Base-by-base conservation (phyloP, 73 alveolate species). In the Tetrahymena borealis region DNA sequence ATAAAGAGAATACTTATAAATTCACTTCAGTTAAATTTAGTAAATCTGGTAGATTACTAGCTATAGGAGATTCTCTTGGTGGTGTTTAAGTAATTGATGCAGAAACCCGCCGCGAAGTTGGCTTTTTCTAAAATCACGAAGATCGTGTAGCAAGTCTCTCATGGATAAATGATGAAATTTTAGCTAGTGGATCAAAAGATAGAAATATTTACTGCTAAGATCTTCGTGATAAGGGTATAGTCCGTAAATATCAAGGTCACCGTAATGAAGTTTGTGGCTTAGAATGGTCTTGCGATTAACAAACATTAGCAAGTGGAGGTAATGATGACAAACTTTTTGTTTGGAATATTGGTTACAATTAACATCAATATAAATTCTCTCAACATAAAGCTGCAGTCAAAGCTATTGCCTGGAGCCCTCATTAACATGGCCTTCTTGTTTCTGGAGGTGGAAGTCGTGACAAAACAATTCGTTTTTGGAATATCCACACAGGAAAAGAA, bases 371-470 rank as follows among this genome's bases (percentile, higher is more conserved):
- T 92, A 92, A 95, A 43, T 94, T 97, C 38, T 94, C 95, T 91
- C 96, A 96, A 33, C 99, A 97, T 94, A 96, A 95, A 93, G 99
- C 98, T 33, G 99, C 99, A 5, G 98, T 97, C 8, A 97, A 97
- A 91, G 99, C 99, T 15, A 85, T 97, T 60, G 96, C 98, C 28
- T 97, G 99, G 98, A 95, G 98, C 36, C 99, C 99, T 28, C 97
- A 97, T 97, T 94, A 97, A 92, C 94, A 95, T 90, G 94, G 94
- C 40, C 90, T 97, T 38, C 94, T 97, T 38, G 99, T 98, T 11
- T 94, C 98, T 11, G 99, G 99, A 31, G 99, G 99, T 38, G 99
- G 99, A 18, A 96, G 95, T 78, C 93, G 96, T 79, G 99, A 97
- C 92, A 91, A 96, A 91, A 91, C 92, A 90, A 96, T 97, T 33